Evolutionary conservation across 2,329 filamentous ascomycete genomes (phyloP), one percentile per base, ranked within the genome.

Genomic region (Lecanicillium sp.): DNA sequence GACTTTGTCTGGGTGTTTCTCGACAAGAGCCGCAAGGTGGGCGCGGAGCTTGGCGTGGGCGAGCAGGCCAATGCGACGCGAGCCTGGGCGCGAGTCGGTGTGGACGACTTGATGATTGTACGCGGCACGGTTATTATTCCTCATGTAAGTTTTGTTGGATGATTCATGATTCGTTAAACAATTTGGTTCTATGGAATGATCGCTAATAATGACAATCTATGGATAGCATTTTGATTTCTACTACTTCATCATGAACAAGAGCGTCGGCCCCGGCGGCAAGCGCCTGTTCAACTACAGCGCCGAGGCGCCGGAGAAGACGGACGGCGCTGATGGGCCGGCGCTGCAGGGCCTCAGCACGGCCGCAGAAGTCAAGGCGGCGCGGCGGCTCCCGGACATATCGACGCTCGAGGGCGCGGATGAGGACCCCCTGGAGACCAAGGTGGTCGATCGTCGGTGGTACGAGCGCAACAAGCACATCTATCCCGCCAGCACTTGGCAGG

Each of bases 401-500:
- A 73, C 75, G 45, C 76, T 84, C 11, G 91, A 55, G 68, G 91
- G 91, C 12, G 82, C 75, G 21, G 67, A 74, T 33, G 86, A 93
- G 52, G 90, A 97, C 57, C 83, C 90, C 1, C 78, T 78, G 3
- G 68, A 86, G 53, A 97, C 91, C 3, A 97, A 96, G 63, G 90
- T 98, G 3, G 91, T 98, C 4, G 91, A 98, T 69, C 79, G 93
- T 51, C 75, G 93, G 51, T 98, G 93, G 93, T 98, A 96, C 64
- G 90, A 96, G 71, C 81, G 84, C 60, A 96, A 97, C 65, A 98
- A 97, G 68, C 93, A 98, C 66, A 97, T 98, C 50, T 98, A 91
- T 64, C 93, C 93, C 0, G 91, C 91, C 17, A 97, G 88, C 62
- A 79, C 91, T 39, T 98, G 93, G 93, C 88, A 90, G 58, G 87